Evolutionary conservation across 768 basidiomycete species (phyloP).

Genomic region (Phlebiopsis gigantea): DNA sequence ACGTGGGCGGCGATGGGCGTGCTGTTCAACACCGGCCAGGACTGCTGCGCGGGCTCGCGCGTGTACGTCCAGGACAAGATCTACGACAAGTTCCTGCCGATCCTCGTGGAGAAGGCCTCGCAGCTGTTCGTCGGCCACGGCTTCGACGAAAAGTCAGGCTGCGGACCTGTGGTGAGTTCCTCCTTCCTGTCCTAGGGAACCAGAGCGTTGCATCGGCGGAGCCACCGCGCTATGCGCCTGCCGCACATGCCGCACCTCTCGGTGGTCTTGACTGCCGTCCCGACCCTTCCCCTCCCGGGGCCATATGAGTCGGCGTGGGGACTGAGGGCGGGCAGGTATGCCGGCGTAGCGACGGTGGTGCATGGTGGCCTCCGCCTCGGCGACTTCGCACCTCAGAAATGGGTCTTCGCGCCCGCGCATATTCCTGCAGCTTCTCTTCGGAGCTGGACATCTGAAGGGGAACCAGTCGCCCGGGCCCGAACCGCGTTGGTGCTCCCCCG

Average conservation of each 20-base stretch:
- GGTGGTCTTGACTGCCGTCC: not conserved
- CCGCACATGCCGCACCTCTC: too few relatives aligned
- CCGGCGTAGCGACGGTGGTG: not conserved
- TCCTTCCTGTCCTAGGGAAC: not conserved
- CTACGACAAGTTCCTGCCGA: conserved; percentile 76
- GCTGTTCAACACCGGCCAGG: conserved; percentile 87
- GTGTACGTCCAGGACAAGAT: conserved; percentile 84
- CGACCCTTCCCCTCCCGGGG: not conserved
- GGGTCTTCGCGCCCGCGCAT: too few relatives aligned
- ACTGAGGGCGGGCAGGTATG: not conserved
- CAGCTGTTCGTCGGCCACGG: conserved; percentile 75
- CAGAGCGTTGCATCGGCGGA: not conserved
- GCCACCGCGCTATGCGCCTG: not conserved
- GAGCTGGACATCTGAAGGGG: not conserved
- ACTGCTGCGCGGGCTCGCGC: conserved; percentile 90
- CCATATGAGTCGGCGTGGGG: too few relatives aligned
- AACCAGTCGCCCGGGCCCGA: not conserved
- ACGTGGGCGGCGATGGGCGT: conserved; percentile 85
- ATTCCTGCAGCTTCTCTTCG: too few relatives aligned
- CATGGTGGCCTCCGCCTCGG: not conserved
- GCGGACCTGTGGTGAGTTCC: conserved; percentile 74
- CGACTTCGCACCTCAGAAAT: too few relatives aligned
- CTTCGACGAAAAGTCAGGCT: conserved; percentile 66
- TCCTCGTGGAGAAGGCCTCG: conserved; percentile 63
- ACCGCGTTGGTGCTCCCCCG: not conserved